These are phyloP conservation scores for Trypanosoma vivax DNA, from an alignment of 208 protist species.

Conservation along the genomic window DNA sequence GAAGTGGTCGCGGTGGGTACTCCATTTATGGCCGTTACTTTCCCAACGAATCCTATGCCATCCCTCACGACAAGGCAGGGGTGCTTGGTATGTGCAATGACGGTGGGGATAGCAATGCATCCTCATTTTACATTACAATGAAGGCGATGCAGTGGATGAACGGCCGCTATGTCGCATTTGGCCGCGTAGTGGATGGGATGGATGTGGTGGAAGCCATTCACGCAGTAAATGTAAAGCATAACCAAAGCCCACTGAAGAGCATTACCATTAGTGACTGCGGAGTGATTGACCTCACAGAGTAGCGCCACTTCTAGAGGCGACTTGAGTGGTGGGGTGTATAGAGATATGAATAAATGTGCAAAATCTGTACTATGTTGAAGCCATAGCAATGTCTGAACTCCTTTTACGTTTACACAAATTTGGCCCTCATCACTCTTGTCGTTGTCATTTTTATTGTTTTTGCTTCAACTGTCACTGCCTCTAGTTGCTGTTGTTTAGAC, in stretches of 20 bases:
- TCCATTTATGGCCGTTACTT: constrained; percentile 90
- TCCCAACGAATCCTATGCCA: constrained; percentile 92
- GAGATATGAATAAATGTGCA: constrained; percentile 1
- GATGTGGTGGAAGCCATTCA: constrained; percentile 79
- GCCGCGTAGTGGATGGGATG: constrained; percentile 90
- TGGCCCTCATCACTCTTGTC: neutral
- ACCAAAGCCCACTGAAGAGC: constrained; percentile 53
- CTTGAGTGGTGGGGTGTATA: neutral
- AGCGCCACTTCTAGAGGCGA: constrained; percentile 3
- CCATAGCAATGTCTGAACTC: too few species aligned
- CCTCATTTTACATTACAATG: constrained; percentile 86
- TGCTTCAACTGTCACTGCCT: too few species aligned
- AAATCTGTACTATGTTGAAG: constrained; percentile 5
- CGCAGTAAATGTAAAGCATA: constrained; percentile 66
- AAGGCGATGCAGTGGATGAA: constrained; percentile 87
- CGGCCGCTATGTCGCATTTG: constrained; percentile 93
- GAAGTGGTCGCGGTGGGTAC: constrained; percentile 86
- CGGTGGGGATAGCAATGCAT: constrained; percentile 78
- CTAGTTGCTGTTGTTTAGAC: too few species aligned
- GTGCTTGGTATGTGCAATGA: constrained; percentile 90
- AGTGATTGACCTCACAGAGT: constrained; percentile 62
- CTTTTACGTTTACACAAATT: constrained; percentile 2
- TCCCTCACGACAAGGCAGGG: constrained; percentile 75
- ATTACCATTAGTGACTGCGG: constrained; percentile 81
- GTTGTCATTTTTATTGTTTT: constrained; percentile 4